phyloP scores from a whole-genome alignment of 2,329 filamentous ascomycete species.

The Diaporthe australafricana region DNA sequence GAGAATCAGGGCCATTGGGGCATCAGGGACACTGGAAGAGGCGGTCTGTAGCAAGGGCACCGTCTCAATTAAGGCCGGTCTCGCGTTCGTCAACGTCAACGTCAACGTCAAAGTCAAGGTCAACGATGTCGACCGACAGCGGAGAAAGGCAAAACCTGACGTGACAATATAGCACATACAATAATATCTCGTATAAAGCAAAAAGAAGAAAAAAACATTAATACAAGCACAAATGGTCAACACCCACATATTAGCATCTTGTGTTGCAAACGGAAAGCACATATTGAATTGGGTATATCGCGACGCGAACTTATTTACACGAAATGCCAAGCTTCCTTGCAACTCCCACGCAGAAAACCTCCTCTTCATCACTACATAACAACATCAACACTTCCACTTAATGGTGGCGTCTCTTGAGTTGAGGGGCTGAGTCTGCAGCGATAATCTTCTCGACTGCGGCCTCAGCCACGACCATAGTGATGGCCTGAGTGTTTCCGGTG shows the following conservation, averaged over 20 bases:
- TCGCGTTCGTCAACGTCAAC: not conserved
- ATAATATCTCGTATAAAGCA: not conserved
- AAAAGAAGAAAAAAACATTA: not conserved
- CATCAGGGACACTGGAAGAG: not conserved
- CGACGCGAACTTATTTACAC: not conserved
- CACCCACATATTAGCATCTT: not conserved
- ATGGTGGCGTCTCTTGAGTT: not conserved
- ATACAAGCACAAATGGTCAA: not conserved
- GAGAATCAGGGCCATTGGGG: constrained; percentile 2
- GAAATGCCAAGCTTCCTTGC: not conserved
- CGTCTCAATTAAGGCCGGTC: not conserved
- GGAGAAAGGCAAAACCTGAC: not conserved
- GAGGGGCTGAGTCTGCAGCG: not conserved
- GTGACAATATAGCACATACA: not conserved
- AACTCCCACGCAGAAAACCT: not conserved
- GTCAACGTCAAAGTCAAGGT: not conserved
- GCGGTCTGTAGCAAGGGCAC: not conserved
- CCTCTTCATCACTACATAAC: not conserved
- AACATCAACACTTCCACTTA: not conserved
- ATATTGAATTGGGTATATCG: not conserved
- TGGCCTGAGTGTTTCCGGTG: constrained; percentile 75
- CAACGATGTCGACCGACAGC: not conserved
- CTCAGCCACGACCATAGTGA: constrained; percentile 74
- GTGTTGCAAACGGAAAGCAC: not conserved
- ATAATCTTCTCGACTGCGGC: constrained; percentile 64